Evolutionary conservation across 2,329 filamentous ascomycete species (phyloP).

Genomic region (Venturiaceae sp.): DNA sequence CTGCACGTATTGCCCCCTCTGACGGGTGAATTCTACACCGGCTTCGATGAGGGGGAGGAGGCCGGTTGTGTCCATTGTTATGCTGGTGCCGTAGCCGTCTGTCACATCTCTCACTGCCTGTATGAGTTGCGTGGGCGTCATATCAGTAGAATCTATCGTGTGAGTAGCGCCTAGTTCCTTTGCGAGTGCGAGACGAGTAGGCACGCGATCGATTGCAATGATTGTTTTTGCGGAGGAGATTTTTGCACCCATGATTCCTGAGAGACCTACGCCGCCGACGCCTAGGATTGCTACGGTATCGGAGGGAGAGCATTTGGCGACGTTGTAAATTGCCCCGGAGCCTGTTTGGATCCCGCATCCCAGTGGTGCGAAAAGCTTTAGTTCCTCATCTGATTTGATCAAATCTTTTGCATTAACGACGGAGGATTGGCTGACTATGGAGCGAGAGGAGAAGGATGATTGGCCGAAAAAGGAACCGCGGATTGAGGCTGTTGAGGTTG

Average conservation of each 20-base stretch:
- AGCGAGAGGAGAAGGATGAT: conserved; percentile 10
- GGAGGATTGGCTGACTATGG: conserved; percentile 11
- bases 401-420: background rate
- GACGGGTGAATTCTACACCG: conserved; percentile 31
- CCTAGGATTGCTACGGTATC: conserved; percentile 28
- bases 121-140: conserved; percentile 17
- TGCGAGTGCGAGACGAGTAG: conserved; percentile 31
- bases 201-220: conserved; percentile 37
- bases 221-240: conserved; percentile 21
- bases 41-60: conserved; percentile 32
- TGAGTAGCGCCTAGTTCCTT: conserved; percentile 34
- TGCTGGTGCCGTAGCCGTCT: conserved; percentile 29
- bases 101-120: conserved; percentile 26
- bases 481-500: conserved; percentile 9
- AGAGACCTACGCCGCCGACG: conserved; percentile 30
- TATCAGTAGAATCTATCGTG: background rate
- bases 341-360: conserved; percentile 36
- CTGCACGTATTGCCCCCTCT: conserved; percentile 39
- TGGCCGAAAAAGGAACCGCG: conserved; percentile 13
- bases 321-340: conserved; percentile 31
- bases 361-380: conserved; percentile 25
- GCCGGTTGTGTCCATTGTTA: conserved; percentile 43
- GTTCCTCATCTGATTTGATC: conserved; percentile 13
- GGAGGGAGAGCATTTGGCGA: conserved; percentile 17
- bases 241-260: conserved; percentile 29